phyloP scores from a whole-genome alignment of 176 grass and related monocot species.

The Chloris gayana region DNA sequence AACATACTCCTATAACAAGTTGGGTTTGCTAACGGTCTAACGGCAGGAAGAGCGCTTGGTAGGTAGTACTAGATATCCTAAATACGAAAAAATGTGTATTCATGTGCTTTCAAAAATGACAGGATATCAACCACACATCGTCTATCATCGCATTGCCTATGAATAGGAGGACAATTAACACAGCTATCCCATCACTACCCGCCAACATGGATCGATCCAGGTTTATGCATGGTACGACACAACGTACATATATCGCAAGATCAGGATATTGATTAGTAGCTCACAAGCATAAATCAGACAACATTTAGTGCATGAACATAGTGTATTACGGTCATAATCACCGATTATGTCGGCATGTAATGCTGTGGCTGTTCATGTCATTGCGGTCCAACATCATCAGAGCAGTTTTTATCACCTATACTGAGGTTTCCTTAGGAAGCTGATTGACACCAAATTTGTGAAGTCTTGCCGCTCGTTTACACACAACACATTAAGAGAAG shows the following conservation, averaged over 20 bases:
- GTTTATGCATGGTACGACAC: constrained; percentile 20
- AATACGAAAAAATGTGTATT: constrained; percentile 18
- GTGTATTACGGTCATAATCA: constrained; percentile 24
- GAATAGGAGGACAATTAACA: constrained; percentile 14
- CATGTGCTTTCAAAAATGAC: background rate
- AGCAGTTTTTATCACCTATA: background rate
- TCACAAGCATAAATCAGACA: constrained; percentile 13
- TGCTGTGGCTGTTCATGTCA: background rate
- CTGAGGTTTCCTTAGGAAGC: constrained; percentile 1
- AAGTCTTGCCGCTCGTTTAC: background rate
- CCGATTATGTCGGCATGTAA: constrained; percentile 13
- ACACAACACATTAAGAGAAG: background rate
- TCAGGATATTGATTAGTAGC: constrained; percentile 20
- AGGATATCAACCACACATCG: constrained; percentile 40
- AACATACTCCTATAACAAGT: constrained; percentile 9
- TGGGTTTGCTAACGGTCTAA: background rate
- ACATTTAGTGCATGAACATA: constrained; percentile 15
- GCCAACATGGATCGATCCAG: constrained; percentile 32
- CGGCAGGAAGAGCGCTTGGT: background rate
- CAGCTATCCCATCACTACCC: constrained; percentile 31
- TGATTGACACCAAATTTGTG: background rate
- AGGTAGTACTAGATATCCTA: constrained; percentile 3
- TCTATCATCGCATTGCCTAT: constrained; percentile 11
- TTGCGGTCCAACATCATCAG: background rate
- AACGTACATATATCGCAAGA: constrained; percentile 35